phyloP scores from a whole-genome alignment of 495 filamentous ascomycete species.

The Podospora sp. region DNA sequence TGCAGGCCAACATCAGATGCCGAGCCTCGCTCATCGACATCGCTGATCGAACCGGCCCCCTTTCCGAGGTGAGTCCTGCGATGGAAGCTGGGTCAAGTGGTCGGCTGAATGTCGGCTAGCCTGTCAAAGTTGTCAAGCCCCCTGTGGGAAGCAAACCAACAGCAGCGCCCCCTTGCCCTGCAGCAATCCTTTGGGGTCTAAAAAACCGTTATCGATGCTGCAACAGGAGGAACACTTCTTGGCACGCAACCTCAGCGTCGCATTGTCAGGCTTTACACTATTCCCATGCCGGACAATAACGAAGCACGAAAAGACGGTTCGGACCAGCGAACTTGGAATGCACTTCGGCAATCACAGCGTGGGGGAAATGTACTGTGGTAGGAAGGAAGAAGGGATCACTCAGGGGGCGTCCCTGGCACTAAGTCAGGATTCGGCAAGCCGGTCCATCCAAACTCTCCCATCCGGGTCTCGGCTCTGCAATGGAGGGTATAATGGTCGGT shows the following conservation, averaged over 20 bases:
- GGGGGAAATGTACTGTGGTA: not conserved
- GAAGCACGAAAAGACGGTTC: not conserved
- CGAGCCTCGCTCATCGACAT: not conserved
- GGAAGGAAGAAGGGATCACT: not conserved
- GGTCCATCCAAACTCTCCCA: not conserved
- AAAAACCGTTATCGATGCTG: constrained; percentile 21
- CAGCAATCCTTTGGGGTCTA: constrained; percentile 7
- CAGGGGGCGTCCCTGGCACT: not conserved
- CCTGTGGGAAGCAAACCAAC: not conserved
- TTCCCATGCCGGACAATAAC: not conserved
- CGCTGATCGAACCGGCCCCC: not conserved
- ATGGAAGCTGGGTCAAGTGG: not conserved
- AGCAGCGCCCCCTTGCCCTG: constrained; percentile 1
- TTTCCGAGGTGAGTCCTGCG: not conserved
- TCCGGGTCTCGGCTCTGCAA: not conserved
- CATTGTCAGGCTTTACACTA: not conserved
- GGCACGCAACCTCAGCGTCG: constrained; percentile 6
- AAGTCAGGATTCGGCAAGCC: constrained; percentile 11
- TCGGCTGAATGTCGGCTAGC: constrained; percentile 1
- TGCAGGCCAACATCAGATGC: not conserved
- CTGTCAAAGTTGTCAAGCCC: not conserved
- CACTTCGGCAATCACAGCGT: not conserved
- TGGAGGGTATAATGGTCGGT: constrained; percentile 6
- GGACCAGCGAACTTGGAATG: not conserved
- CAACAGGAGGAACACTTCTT: constrained; percentile 2